Percentiles rank a stretch among this genome's conserved stretches.
Evolutionary conservation across 164 flowering plant species (phyloP).

Genomic region (Umbellularia californica): DNA sequence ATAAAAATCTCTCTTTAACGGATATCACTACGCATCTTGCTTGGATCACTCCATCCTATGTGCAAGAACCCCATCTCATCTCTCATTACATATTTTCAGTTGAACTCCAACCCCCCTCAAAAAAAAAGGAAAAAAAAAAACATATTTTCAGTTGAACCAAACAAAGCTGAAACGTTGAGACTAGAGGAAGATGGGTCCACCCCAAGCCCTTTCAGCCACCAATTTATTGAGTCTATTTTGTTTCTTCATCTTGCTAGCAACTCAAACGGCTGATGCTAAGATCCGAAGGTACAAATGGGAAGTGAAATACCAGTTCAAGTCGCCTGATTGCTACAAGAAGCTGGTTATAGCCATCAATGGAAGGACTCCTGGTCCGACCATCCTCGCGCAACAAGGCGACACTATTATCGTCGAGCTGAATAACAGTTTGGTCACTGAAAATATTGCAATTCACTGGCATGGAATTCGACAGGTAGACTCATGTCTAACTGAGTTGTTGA

Average conservation of each 20-base stretch:
- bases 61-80: too few relatives aligned
- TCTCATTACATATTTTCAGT: too few relatives aligned
- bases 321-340: slow-evolving; percentile 75
- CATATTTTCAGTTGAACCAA: too few relatives aligned
- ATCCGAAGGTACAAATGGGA: slow-evolving; percentile 64
- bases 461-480: slow-evolving; percentile 76
- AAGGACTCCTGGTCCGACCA: slow-evolving; percentile 69
- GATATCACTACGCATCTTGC: too few relatives aligned
- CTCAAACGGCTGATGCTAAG: slow-evolving; percentile 36
- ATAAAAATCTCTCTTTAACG: too few relatives aligned
- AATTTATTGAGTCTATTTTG: background rate
- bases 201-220: too few relatives aligned
- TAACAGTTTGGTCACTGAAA: slow-evolving; percentile 70
- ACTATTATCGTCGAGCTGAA: slow-evolving; percentile 72
- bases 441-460: slow-evolving; percentile 92
- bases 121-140: too few relatives aligned
- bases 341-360: slow-evolving; percentile 68
- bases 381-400: slow-evolving; percentile 61
- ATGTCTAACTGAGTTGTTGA: background rate
- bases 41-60: too few relatives aligned
- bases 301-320: slow-evolving; percentile 60
- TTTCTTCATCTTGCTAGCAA: background rate
- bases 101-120: too few relatives aligned
- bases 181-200: slow-evolving; percentile 8
- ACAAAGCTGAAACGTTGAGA: slow-evolving; percentile 25